A percentile compares a stretch with the other conserved stretches of the same genome.
Conservation (phyloP, 345 rosid genomes). For the Gossypium herbaceum region DNA sequence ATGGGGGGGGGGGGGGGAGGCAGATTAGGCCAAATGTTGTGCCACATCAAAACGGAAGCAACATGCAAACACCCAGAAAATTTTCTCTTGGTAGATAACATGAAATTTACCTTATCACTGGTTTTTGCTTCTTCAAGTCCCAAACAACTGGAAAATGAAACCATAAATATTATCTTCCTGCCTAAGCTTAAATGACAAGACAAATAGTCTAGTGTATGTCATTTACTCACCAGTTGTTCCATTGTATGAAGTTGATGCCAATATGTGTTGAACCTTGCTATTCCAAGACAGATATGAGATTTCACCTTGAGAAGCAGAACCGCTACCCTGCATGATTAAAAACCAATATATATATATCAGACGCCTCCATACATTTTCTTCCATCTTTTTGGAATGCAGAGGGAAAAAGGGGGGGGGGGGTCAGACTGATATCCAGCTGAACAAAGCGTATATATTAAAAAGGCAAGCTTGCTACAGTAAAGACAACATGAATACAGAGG, state of each 20-base stretch:
- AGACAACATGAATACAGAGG: neutral
- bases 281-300: conserved; percentile 96
- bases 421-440: neutral
- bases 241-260: conserved; percentile 90
- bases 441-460: neutral
- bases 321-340: conserved; percentile 67
- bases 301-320: conserved; percentile 96
- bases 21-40: conserved; percentile 12
- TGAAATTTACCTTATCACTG: conserved; percentile 73
- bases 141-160: conserved; percentile 67
- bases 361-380: neutral
- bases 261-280: conserved; percentile 84
- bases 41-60: neutral
- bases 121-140: conserved; percentile 98
- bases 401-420: neutral
- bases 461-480: neutral
- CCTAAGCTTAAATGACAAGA: neutral
- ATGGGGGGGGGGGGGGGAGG: neutral
- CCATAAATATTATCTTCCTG: conserved; percentile 1
- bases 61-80: conserved; percentile 3
- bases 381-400: neutral
- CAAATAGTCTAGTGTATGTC: neutral
- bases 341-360: neutral
- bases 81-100: neutral
- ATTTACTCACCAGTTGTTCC: conserved; percentile 89